A percentile compares a stretch with the other conserved stretches of the same genome.
Evolutionary conservation across 768 basidiomycete genomes (phyloP).

Genomic region (Cubamyces lactineus): DNA sequence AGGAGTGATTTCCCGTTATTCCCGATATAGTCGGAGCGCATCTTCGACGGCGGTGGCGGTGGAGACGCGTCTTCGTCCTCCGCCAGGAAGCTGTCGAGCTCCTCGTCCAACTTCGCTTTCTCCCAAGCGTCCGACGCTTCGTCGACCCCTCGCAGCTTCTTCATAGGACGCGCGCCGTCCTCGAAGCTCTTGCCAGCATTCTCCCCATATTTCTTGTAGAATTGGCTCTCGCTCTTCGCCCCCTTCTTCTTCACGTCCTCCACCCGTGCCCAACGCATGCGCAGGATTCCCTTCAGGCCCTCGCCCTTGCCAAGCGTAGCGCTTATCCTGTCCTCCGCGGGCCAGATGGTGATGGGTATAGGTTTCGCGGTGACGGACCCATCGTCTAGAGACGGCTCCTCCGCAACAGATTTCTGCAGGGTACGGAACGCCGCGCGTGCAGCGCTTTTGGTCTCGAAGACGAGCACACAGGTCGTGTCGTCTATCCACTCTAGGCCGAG

Average conservation of each 20-base stretch:
- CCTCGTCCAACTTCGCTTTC: constrained; percentile 59
- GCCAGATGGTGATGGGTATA: constrained; percentile 77
- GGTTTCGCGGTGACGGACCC: constrained; percentile 67
- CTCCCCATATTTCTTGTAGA: constrained; percentile 75
- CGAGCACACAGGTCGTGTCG: constrained; percentile 79
- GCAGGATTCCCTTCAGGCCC: constrained; percentile 65
- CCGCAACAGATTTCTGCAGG: constrained; percentile 55
- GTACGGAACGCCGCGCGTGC: constrained; percentile 55
- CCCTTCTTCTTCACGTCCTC: constrained; percentile 81
- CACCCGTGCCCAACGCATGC: constrained; percentile 74
- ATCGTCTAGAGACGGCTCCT: constrained; percentile 53
- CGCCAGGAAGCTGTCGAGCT: constrained; percentile 70
- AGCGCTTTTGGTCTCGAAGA: constrained; percentile 60
- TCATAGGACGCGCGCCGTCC: constrained; percentile 35
- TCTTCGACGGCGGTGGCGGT: constrained; percentile 61
- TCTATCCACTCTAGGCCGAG: constrained; percentile 86
- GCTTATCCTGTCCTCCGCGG: constrained; percentile 77
- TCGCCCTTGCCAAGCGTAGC: constrained; percentile 69
- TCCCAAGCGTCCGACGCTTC: constrained; percentile 41
- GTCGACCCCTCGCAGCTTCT: constrained; percentile 39
- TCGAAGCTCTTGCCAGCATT: constrained; percentile 59
- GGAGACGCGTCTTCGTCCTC: constrained; percentile 41
- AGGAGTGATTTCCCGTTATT: constrained; percentile 54
- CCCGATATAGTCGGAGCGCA: constrained; percentile 67
- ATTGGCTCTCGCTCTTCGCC: constrained; percentile 71